Base-by-base conservation (phyloP, 352 stramenopile genomes). In the Phytophthora melonis region DNA sequence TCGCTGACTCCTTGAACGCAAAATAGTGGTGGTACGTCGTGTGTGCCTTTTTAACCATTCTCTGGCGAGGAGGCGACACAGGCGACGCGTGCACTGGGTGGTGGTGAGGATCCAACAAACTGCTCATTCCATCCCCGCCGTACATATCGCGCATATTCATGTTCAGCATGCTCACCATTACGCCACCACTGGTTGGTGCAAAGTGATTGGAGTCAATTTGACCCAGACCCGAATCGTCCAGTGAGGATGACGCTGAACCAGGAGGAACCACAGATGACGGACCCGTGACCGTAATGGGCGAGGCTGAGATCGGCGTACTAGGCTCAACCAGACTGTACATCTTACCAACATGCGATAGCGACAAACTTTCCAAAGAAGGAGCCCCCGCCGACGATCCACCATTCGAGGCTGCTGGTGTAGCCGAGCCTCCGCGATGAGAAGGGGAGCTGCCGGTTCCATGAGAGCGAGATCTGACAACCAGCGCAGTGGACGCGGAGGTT, bases 131-230 rank as follows among this genome's bases (percentile, higher is more conserved):
- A 16, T 93, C 88, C 6, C 86, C 86, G 1, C 86, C 86, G 68
- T 94, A 93, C 67, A 92, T 93, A 69, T 94, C 88, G 5, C 84
- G 75, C 75, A 92, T 89, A 47, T 91, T 92, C 80, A 94, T 89
- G 32, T 92, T 93, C 18, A 93, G 77, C 78, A 92, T 89, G 30
- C 83, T 91, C 60, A 94, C 80, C 84, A 94, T 91, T 32, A 90
- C 83, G 13, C 81, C 81, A 32, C 83, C 75, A 57, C 61, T 82
- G 9, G 75, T 83, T n/a, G 75, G 72, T 19, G 75, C 79, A 65
- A 93, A 94, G 66, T 93, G 80, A 53, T 87, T 93, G 5, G 80
- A 68, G 50, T 93, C 86, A 11, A 88, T 83, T 64, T 84, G 73
- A 8, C 75, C 60, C 8, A 84, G 58, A 41, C 78, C 75, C 3